Conservation (phyloP, 108 stramenopile genomes). For the Cyclotella sp. region DNA sequence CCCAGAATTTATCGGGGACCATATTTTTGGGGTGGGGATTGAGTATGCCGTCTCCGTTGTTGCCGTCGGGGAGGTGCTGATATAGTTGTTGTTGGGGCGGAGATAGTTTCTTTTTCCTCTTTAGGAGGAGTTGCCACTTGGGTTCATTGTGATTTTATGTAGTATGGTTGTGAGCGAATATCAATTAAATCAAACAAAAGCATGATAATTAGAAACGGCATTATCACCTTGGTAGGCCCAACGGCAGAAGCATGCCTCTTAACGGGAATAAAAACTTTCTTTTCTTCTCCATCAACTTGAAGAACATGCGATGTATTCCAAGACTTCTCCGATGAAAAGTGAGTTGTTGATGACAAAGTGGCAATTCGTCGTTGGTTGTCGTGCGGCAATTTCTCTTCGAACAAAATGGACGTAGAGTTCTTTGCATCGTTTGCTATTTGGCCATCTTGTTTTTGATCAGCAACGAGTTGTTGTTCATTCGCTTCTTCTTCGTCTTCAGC, state of each 20-base stretch:
- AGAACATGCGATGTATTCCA: neutral
- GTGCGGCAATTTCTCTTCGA: too few relatives aligned
- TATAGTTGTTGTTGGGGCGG: conserved; percentile 17
- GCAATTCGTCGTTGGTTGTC: neutral
- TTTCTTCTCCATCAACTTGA: conserved; percentile 22
- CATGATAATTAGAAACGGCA: neutral
- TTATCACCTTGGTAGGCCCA: conserved; percentile 43
- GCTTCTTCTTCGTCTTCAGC: too few relatives aligned
- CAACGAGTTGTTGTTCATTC: too few relatives aligned
- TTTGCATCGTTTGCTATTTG: too few relatives aligned
- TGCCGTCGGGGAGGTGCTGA: conserved; percentile 33
- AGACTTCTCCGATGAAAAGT: neutral
- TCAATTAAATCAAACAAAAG: neutral
- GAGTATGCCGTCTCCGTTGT: conserved; percentile 71
- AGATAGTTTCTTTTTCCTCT: neutral
- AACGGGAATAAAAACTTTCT: conserved; percentile 44
- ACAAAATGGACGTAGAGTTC: too few relatives aligned
- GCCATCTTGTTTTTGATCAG: too few relatives aligned
- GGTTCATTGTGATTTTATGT: too few relatives aligned
- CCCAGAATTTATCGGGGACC: conserved; percentile 87
- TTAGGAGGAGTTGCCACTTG: conserved; percentile 28
- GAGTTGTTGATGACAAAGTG: neutral
- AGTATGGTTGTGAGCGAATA: too few relatives aligned
- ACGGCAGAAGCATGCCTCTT: conserved; percentile 29
- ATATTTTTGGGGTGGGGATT: conserved; percentile 76